phyloP scores from a whole-genome alignment of 805 yeast species.

The Candida stauntonica region DNA sequence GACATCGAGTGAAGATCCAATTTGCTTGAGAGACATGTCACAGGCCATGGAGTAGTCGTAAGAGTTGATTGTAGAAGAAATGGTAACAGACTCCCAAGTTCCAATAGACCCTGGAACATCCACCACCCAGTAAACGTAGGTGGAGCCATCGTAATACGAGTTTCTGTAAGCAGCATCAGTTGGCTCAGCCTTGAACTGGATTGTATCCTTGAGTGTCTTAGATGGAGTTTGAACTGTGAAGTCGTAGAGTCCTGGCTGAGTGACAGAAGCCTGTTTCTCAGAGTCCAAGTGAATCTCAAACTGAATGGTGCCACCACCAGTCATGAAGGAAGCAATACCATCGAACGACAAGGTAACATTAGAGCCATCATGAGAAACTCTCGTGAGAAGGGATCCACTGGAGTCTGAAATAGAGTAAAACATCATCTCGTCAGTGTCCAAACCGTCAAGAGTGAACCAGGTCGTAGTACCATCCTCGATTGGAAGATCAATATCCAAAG shows the following conservation, averaged over 20 bases:
- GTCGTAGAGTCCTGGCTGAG: not conserved
- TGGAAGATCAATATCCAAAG: not conserved
- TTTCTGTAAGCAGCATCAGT: not conserved
- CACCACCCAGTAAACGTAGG: not conserved
- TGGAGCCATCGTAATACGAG: not conserved
- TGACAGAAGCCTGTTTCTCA: not conserved
- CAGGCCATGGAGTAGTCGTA: not conserved
- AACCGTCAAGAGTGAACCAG: not conserved
- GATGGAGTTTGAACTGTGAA: not conserved
- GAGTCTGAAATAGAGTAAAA: not conserved
- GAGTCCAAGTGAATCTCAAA: not conserved
- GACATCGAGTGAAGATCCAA: not conserved
- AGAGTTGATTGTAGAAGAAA: not conserved
- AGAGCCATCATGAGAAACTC: not conserved
- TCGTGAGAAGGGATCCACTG: not conserved
- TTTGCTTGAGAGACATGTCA: not conserved
- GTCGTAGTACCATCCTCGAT: not conserved
- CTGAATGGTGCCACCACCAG: not conserved
- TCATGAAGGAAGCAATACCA: not conserved
- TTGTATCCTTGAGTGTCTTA: not conserved
- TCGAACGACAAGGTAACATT: not conserved
- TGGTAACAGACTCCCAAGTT: conserved; percentile 1
- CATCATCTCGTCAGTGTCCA: not conserved
- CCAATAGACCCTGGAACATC: conserved; percentile 3
- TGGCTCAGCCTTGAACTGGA: not conserved